A percentile compares a stretch with the other conserved stretches of the same genome.
Evolutionary conservation across 2,329 filamentous ascomycete genomes (phyloP).

Genomic region (Mycosphaerella sp.): DNA sequence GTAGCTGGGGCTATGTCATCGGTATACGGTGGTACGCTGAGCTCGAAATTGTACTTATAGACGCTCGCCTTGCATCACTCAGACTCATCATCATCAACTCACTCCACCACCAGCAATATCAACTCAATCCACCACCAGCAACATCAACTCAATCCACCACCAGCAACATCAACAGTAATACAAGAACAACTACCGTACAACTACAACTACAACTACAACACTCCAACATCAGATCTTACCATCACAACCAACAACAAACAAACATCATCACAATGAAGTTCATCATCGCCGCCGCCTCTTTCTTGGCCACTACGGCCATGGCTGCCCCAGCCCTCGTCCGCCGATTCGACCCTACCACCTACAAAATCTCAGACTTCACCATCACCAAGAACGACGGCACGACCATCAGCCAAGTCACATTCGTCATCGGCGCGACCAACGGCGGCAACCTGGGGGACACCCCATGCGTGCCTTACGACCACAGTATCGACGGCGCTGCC

Average conservation of each 20-base stretch:
- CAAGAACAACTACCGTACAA: neutral
- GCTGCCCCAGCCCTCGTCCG: constrained; percentile 5
- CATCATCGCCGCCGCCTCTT: constrained; percentile 14
- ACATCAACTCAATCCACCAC: neutral
- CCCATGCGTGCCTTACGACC: constrained; percentile 12
- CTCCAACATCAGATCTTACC: neutral
- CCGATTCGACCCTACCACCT: constrained; percentile 1
- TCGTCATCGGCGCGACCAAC: constrained; percentile 18
- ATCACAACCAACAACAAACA: neutral
- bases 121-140: neutral
- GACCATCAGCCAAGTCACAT: constrained; percentile 13
- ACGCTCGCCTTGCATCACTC: neutral
- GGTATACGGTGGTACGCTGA: neutral
- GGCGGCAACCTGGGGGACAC: constrained; percentile 15
- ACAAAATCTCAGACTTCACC: constrained; percentile 17
- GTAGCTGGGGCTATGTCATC: neutral
- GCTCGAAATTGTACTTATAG: neutral
- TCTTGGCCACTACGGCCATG: constrained; percentile 10
- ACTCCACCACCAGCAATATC: neutral
- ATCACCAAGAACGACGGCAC: constrained; percentile 12
- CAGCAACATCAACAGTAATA: neutral
- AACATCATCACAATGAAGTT: constrained; percentile 18
- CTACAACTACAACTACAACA: too few species aligned
- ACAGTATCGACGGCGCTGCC: neutral
- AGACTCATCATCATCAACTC: neutral